Conservation (phyloP, 495 filamentous ascomycete genomes). For the Hypomontagnella submonticulosa region DNA sequence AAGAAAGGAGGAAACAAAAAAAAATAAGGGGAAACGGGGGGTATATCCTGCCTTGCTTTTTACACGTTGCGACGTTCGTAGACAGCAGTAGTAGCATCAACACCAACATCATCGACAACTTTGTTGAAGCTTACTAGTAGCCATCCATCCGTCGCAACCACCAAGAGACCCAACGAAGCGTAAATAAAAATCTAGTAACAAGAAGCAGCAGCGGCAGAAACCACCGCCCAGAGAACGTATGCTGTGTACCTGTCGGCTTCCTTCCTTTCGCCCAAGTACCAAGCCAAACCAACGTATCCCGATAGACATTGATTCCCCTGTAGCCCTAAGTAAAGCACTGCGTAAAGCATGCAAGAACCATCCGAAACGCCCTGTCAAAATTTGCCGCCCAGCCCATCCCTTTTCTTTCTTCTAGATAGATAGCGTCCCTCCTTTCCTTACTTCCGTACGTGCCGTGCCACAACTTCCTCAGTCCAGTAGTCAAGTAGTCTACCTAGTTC, state of each 20-base stretch:
- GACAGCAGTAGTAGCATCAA: neutral
- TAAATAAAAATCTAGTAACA: slow-evolving; percentile 1
- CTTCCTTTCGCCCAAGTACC: too few relatives aligned
- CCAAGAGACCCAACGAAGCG: neutral
- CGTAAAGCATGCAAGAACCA: too few relatives aligned
- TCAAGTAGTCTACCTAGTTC: slow-evolving; percentile 13
- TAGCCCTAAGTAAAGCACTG: too few relatives aligned
- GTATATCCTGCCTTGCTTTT: slow-evolving; percentile 42
- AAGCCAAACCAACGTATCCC: too few relatives aligned
- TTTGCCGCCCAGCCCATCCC: neutral
- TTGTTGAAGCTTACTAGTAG: too few relatives aligned
- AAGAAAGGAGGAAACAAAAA: neutral
- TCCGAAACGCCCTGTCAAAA: neutral
- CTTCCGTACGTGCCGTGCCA: too few relatives aligned
- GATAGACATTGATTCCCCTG: too few relatives aligned
- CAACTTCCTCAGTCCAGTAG: too few relatives aligned
- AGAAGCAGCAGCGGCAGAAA: neutral
- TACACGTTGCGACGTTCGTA: slow-evolving; percentile 3
- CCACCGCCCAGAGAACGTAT: neutral
- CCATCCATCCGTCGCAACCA: too few relatives aligned
- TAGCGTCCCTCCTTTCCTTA: too few relatives aligned
- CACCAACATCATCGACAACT: too few relatives aligned
- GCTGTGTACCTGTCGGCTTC: too few relatives aligned
- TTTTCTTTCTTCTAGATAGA: neutral
- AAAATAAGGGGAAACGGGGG: slow-evolving; percentile 15